A percentile compares a stretch with the other conserved stretches of the same genome.
These are phyloP conservation scores for Metschnikowia dekortorum DNA, from an alignment of 805 yeast genomes.

Conservation along the genomic window DNA sequence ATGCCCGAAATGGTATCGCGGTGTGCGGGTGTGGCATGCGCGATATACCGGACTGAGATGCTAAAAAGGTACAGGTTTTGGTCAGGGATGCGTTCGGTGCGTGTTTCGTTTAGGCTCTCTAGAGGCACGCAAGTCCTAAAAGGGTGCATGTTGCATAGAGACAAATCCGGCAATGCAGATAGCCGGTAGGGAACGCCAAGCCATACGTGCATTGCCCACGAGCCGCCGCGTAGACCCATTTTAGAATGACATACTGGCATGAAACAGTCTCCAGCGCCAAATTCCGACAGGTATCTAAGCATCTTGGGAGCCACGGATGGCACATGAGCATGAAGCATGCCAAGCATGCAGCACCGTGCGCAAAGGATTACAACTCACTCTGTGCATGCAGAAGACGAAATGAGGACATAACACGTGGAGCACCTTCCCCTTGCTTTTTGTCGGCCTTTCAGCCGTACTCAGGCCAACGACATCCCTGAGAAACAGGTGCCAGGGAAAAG, in stretches of 20 bases:
- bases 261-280: constrained; percentile 1
- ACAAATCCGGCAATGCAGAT: neutral
- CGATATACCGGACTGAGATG: neutral
- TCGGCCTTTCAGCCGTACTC: neutral
- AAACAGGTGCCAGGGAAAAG: neutral
- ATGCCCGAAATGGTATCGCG: no score
- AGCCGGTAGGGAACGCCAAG: neutral
- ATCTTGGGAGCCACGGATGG: neutral
- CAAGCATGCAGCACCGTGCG: constrained; percentile 4
- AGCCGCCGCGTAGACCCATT: neutral
- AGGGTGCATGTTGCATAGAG: neutral
- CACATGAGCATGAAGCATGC: neutral
- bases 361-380: neutral
- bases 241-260: neutral
- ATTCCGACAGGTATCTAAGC: neutral
- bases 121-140: neutral
- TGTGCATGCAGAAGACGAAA: constrained; percentile 1
- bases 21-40: no score
- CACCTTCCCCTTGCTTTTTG: neutral
- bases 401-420: neutral
- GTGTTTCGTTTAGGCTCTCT: neutral
- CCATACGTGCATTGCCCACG: neutral
- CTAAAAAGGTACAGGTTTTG: neutral
- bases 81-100: neutral
- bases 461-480: neutral